Percentiles rank a stretch among this genome's conserved stretches.
Evolutionary conservation across 768 basidiomycete species (phyloP).

Genomic region (Boletus rex-veris): DNA sequence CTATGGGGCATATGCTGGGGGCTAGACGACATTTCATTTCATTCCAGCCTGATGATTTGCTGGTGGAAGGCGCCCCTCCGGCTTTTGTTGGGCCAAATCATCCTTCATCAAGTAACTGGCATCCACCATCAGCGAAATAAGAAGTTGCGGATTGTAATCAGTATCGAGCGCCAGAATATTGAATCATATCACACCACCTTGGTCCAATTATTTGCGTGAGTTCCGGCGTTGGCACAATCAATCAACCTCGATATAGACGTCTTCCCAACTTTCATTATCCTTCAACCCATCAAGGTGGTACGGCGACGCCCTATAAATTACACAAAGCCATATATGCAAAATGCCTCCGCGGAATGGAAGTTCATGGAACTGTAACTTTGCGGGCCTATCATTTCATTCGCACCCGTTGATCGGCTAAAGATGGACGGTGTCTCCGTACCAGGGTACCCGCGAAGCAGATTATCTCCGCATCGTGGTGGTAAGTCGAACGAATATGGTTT

Average conservation of each 20-base stretch:
- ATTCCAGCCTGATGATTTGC: not conserved
- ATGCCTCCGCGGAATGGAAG: slow-evolving; percentile 24
- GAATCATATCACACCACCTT: not conserved
- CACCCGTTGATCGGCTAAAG: slow-evolving; percentile 8
- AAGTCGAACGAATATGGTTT: slow-evolving; percentile 7
- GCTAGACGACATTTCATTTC: not conserved
- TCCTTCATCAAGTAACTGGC: not conserved
- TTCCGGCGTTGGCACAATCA: not conserved
- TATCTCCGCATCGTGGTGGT: slow-evolving; percentile 22
- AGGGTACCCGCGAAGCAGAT: slow-evolving; percentile 15
- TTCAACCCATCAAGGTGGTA: not conserved
- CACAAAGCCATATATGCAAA: not conserved
- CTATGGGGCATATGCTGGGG: not conserved
- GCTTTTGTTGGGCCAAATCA: not conserved
- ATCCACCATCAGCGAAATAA: not conserved
- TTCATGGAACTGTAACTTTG: slow-evolving; percentile 7
- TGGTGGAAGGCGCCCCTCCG: not conserved
- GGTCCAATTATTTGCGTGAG: slow-evolving; percentile 1
- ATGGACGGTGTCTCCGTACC: not conserved
- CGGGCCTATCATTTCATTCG: slow-evolving; percentile 16
- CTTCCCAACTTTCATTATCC: not conserved
- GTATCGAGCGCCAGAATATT: not conserved
- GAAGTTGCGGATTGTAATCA: not conserved
- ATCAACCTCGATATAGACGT: slow-evolving; percentile 10
- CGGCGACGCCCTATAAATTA: slow-evolving; percentile 1